phyloP scores from a whole-genome alignment of 2,329 filamentous ascomycete genomes.

The Penicillium sp. region DNA sequence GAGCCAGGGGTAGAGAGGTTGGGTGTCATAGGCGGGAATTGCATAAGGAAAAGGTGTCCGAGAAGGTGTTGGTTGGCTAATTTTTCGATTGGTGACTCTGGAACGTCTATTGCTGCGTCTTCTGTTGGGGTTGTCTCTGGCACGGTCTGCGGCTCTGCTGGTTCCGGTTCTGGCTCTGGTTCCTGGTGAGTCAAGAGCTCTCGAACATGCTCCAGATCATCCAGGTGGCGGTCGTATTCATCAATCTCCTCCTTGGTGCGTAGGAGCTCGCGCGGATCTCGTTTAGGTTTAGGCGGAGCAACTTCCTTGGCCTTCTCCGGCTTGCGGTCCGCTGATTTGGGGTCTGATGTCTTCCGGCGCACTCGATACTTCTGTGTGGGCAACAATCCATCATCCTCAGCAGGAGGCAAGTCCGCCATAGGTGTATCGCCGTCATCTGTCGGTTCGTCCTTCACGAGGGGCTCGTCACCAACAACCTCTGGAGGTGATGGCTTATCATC shows the following conservation, averaged over 20 bases:
- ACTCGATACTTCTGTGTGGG: conserved; percentile 37
- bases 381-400: conserved; percentile 35
- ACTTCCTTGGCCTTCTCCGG: neutral
- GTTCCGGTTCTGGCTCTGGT: conserved; percentile 14
- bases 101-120: conserved; percentile 11
- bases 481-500: conserved; percentile 21
- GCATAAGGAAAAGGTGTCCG: conserved; percentile 62
- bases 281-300: neutral
- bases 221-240: conserved; percentile 42
- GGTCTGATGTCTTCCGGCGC: conserved; percentile 31
- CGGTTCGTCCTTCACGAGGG: conserved; percentile 56
- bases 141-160: conserved; percentile 10
- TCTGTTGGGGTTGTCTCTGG: conserved; percentile 11
- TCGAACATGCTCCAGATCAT: conserved; percentile 42
- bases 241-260: conserved; percentile 44
- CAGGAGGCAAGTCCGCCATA: conserved; percentile 36
- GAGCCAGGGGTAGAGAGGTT: conserved; percentile 48
- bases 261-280: conserved; percentile 33
- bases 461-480: conserved; percentile 14
- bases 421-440: conserved; percentile 47
- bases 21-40: conserved; percentile 64
- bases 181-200: conserved; percentile 34
- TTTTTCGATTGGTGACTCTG: conserved; percentile 28
- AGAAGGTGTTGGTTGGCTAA: conserved; percentile 43
- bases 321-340: conserved; percentile 16